A percentile compares a stretch with the other conserved stretches of the same genome.
phyloP scores from a whole-genome alignment of 2,329 filamentous ascomycete species.

The Stagonosporopsis cucurbitacearum region DNA sequence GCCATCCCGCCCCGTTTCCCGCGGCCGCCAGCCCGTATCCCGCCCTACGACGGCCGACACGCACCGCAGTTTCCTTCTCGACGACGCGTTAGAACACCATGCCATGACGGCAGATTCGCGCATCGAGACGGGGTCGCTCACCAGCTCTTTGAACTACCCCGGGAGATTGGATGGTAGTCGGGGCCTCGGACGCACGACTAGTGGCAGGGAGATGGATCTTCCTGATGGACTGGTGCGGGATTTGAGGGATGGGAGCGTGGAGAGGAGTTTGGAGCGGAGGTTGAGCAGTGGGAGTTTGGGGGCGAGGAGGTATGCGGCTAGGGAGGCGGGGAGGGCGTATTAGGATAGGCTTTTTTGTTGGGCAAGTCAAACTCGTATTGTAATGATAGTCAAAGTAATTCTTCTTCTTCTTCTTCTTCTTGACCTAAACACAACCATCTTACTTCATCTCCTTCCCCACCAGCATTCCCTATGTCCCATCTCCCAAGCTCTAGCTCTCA shows the following conservation, averaged over 20 bases:
- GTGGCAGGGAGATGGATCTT: conserved; percentile 19
- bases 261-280: conserved; percentile 2
- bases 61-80: conserved; percentile 1
- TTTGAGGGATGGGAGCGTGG: conserved; percentile 7
- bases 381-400: too few species aligned
- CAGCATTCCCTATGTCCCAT: too few species aligned
- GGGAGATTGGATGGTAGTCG: neutral
- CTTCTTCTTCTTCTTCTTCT: too few species aligned
- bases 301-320: neutral
- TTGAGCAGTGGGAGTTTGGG: neutral
- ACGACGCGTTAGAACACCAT: conserved; percentile 5
- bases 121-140: neutral
- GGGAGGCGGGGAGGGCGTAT: conserved; percentile 9
- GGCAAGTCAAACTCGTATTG: too few species aligned
- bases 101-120: neutral
- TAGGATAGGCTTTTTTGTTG: too few species aligned
- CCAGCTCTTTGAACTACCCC: conserved; percentile 11
- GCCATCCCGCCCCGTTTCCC: conserved; percentile 7
- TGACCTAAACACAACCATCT: too few species aligned
- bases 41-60: conserved; percentile 8
- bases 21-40: conserved; percentile 1
- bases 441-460: too few species aligned
- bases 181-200: conserved; percentile 10
- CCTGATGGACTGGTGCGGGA: conserved; percentile 12
- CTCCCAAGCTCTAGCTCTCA: too few species aligned